Conservation (phyloP, 495 filamentous ascomycete genomes). For the Collariella sp. region DNA sequence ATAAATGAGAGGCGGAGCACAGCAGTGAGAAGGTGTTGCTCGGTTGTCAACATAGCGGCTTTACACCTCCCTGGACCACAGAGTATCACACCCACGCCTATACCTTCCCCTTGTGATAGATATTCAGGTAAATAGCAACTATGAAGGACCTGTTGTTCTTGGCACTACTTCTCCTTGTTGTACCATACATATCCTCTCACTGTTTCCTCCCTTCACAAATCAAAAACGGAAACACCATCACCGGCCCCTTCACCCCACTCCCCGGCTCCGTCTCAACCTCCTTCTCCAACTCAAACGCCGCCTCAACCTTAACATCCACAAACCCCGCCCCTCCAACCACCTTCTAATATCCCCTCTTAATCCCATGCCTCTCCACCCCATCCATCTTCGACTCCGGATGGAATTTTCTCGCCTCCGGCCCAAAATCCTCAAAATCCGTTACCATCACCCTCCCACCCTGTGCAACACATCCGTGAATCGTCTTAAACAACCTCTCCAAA, state of each 20-base stretch:
- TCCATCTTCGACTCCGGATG: slow-evolving; percentile 44
- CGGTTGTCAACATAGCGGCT: too few relatives aligned
- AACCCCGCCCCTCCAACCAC: slow-evolving; percentile 41
- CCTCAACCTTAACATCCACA: slow-evolving; percentile 33
- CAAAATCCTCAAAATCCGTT: slow-evolving; percentile 52
- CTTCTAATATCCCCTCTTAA: slow-evolving; percentile 33
- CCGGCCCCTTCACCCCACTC: slow-evolving; percentile 17
- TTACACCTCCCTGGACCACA: too few relatives aligned
- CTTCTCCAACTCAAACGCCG: slow-evolving; percentile 40
- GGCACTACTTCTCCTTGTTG: too few relatives aligned
- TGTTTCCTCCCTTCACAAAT: slow-evolving; percentile 36
- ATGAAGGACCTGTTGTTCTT: too few relatives aligned
- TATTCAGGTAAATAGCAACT: too few relatives aligned
- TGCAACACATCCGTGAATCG: slow-evolving; percentile 36
- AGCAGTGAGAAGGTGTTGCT: too few relatives aligned
- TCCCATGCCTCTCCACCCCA: slow-evolving; percentile 48
- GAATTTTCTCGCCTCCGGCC: slow-evolving; percentile 42
- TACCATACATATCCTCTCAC: too few relatives aligned
- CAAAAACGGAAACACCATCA: slow-evolving; percentile 44
- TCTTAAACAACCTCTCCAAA: slow-evolving; percentile 30
- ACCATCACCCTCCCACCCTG: slow-evolving; percentile 38
- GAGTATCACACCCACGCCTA: too few relatives aligned
- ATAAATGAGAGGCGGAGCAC: too few relatives aligned
- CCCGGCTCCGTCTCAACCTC: slow-evolving; percentile 34
- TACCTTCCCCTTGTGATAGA: too few relatives aligned